Evolutionary conservation across 2,329 filamentous ascomycete genomes (phyloP).

Genomic region (Coniochaeta sp.): DNA sequence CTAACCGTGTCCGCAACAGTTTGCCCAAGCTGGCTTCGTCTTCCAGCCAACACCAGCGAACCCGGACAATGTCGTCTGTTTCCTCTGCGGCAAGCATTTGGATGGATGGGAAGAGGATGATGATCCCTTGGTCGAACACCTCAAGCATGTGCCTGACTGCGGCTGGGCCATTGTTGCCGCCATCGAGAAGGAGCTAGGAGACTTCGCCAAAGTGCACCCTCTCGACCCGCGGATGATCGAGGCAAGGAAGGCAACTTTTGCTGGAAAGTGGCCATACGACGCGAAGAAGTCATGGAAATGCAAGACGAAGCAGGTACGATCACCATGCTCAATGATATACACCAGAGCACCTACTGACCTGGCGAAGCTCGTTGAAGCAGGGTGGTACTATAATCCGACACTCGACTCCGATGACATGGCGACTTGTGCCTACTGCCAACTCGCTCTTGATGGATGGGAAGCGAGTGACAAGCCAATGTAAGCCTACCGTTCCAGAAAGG

Average conservation of each 20-base stretch:
- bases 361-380: constrained; percentile 74
- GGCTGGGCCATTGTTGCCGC: constrained; percentile 74
- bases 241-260: constrained; percentile 78
- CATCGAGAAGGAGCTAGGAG: constrained; percentile 53
- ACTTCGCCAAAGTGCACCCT: constrained; percentile 66
- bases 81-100: constrained; percentile 73
- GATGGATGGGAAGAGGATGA: constrained; percentile 91
- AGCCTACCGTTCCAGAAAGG: constrained; percentile 21
- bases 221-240: constrained; percentile 61
- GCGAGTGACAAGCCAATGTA: constrained; percentile 81
- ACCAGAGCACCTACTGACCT: not conserved
- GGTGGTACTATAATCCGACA: constrained; percentile 89
- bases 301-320: constrained; percentile 71
- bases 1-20: constrained; percentile 36
- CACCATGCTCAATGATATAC: not conserved
- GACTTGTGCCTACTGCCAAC: constrained; percentile 82
- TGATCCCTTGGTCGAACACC: constrained; percentile 74
- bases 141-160: constrained; percentile 74
- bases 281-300: constrained; percentile 81
- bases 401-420: constrained; percentile 80
- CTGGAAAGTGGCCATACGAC: constrained; percentile 78
- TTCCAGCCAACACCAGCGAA: constrained; percentile 69
- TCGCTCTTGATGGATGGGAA: constrained; percentile 93
- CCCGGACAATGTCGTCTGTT: constrained; percentile 85
- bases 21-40: constrained; percentile 87